Conservation (phyloP, 2,329 filamentous ascomycete genomes). For the Scleromitrula shiraiana region DNA sequence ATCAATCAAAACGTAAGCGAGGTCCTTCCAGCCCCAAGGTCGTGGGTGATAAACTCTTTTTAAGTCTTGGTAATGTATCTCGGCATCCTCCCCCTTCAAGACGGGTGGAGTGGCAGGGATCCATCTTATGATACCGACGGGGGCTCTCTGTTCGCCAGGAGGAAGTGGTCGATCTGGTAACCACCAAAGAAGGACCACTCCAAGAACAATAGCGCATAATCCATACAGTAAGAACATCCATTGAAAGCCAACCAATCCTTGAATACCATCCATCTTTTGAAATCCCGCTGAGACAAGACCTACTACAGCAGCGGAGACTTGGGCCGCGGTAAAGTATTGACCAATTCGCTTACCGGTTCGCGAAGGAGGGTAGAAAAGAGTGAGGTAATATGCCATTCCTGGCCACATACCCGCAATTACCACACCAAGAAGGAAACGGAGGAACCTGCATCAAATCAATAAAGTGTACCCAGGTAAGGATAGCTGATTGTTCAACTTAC, state of each 20-base stretch:
- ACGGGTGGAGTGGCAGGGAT: constrained; percentile 63
- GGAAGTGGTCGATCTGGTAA: constrained; percentile 73
- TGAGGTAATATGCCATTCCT: constrained; percentile 88
- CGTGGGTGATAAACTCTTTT: constrained; percentile 70
- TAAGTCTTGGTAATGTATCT: constrained; percentile 76
- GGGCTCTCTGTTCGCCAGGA: constrained; percentile 48
- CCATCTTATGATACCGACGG: constrained; percentile 50
- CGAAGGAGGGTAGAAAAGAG: constrained; percentile 83
- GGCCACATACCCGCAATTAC: constrained; percentile 95
- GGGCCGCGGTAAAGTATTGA: constrained; percentile 80
- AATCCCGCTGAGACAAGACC: constrained; percentile 86
- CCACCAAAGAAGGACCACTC: constrained; percentile 77
- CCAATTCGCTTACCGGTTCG: constrained; percentile 83
- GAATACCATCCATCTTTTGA: constrained; percentile 76
- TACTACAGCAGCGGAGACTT: constrained; percentile 82
- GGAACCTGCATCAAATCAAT: constrained; percentile 40
- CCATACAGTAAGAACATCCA: constrained; percentile 94
- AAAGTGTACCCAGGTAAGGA: background rate
- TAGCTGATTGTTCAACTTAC: constrained; percentile 14
- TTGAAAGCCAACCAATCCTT: constrained; percentile 71
- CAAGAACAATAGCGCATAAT: constrained; percentile 63
- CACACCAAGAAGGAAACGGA: constrained; percentile 75
- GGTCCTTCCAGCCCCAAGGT: constrained; percentile 64
- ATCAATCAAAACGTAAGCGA: constrained; percentile 65
- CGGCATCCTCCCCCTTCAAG: constrained; percentile 66